Conservation (phyloP, 164 flowering plant species). For the Protea cynaroides region DNA sequence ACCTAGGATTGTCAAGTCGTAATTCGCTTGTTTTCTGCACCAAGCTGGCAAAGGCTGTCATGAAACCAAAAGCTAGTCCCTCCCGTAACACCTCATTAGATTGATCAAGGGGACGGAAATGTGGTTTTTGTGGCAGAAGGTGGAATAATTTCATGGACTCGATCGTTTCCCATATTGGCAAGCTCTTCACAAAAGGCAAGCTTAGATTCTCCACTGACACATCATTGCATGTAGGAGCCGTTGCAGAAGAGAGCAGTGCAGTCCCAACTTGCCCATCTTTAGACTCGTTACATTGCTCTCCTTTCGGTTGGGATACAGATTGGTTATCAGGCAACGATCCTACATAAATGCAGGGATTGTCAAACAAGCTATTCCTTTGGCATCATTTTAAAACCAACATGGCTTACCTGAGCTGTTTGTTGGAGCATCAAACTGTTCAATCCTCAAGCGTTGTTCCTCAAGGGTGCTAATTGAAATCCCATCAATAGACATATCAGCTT, state of each 20-base stretch:
- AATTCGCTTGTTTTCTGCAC: constrained; percentile 27
- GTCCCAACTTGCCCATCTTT: neutral
- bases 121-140: constrained; percentile 42
- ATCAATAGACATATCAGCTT: constrained; percentile 1
- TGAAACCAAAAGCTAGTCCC: constrained; percentile 43
- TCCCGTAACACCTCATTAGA: constrained; percentile 38
- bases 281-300: neutral
- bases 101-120: constrained; percentile 35
- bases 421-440: constrained; percentile 12
- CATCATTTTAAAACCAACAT: neutral
- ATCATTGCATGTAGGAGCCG: neutral
- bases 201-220: constrained; percentile 6
- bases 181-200: constrained; percentile 36
- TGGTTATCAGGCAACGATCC: neutral
- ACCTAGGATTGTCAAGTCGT: constrained; percentile 25
- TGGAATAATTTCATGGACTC: constrained; percentile 38
- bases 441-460: constrained; percentile 35
- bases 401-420: constrained; percentile 6
- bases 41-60: constrained; percentile 36
- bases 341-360: neutral
- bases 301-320: neutral
- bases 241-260: neutral
- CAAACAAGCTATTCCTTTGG: neutral
- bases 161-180: constrained; percentile 33
- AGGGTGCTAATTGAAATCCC: constrained; percentile 6